Evolutionary conservation across 2,329 filamentous ascomycete genomes (phyloP), one percentile per base, ranked within the genome.

Genomic region (Sporothrix schenckii): DNA sequence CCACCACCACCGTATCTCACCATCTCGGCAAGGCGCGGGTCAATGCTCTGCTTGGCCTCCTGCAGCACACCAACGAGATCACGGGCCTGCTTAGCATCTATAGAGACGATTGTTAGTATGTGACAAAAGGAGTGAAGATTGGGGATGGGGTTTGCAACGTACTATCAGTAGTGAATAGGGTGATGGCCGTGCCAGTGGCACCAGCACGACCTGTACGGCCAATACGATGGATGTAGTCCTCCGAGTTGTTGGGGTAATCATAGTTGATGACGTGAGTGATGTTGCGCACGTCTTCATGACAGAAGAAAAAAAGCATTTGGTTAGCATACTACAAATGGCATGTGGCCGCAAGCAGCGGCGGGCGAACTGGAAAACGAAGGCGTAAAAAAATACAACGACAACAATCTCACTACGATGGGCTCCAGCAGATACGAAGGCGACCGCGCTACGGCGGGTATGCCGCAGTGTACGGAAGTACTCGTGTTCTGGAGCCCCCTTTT

Each of bases 241-340:
- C 95, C 78, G 95, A 89, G 83, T 98, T 98, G 87, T 98, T 98
- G 82, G 94, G 94, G 84, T 98, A 98, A 82, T 98, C 95, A 92
- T 98, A 97, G 90, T 98, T 98, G 85, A 99, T 88, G 84, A 99
- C 95, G 86, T 99, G 95, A 84, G 95, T 98, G 86, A 99, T 99
- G 88, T 99, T 97, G 54, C 94, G 94, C 86, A 99, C 95, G 91
- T 99, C 95, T 98, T 97, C 80, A 79, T 13, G 58, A 74, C 84
- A 79, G 85, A 81, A 84, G 80, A 41, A 66, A 60, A 41, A 66
- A 68, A 41, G 10, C 3, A 34, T 87, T 82, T 88, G 87, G 92
- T 97, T 96, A 97, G 93, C 85, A 87, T 85, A 83, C 84, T 68
- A 61, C 84, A 85, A 81, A 81, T 66, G 47, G 63, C 63, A 66